Evolutionary conservation across 768 basidiomycete species (phyloP).

Genomic region (Boletus insuetus): DNA sequence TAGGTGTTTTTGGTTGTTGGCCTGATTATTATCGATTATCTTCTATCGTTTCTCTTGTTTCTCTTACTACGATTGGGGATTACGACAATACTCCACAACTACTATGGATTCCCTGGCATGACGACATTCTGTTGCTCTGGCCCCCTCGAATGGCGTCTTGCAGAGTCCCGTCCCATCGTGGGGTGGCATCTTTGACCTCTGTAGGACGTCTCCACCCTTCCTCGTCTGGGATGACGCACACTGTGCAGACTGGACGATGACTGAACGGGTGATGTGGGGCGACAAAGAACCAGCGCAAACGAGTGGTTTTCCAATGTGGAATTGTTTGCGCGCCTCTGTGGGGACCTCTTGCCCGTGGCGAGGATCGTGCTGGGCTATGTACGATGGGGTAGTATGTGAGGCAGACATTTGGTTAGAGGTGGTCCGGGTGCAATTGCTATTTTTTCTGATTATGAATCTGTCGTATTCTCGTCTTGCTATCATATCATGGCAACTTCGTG

Average conservation of each 20-base stretch:
- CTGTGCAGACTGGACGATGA: slow-evolving; percentile 8
- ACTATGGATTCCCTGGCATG: neutral
- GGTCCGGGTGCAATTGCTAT: neutral
- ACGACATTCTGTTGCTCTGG: neutral
- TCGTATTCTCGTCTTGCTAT: too few relatives aligned
- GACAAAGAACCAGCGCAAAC: slow-evolving; percentile 39
- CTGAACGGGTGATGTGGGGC: slow-evolving; percentile 6
- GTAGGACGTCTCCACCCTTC: neutral
- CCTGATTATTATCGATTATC: slow-evolving; percentile 6
- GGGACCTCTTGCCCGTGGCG: slow-evolving; percentile 75
- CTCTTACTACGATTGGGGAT: neutral
- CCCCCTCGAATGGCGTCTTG: slow-evolving; percentile 6
- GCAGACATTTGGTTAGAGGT: too few relatives aligned
- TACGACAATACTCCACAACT: neutral
- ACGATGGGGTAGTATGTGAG: slow-evolving; percentile 75
- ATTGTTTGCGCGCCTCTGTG: slow-evolving; percentile 54
- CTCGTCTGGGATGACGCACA: slow-evolving; percentile 20
- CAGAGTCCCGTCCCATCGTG: slow-evolving; percentile 4
- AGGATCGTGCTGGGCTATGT: slow-evolving; percentile 64
- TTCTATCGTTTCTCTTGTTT: neutral
- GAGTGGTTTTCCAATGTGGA: slow-evolving; percentile 41
- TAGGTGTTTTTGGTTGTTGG: neutral
- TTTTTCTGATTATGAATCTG: too few relatives aligned
- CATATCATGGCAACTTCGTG: slow-evolving; percentile 12
- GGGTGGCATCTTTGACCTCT: slow-evolving; percentile 6